Conservation (phyloP, 257 asterid genomes). For the Dorcoceras hygrometricum region DNA sequence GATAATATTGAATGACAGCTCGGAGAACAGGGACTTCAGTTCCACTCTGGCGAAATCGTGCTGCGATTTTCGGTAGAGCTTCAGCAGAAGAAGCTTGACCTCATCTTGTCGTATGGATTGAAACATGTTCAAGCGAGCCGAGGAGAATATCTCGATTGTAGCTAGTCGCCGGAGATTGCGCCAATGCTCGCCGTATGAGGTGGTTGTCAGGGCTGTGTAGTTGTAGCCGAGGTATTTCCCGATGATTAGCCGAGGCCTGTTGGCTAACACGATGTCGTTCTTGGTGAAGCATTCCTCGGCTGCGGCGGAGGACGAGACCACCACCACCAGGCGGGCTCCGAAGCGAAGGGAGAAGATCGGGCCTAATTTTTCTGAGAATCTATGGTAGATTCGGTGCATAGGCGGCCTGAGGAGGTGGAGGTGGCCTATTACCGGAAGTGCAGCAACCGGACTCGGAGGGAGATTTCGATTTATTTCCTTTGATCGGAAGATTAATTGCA, state of each 20-base stretch:
- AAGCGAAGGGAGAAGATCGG: conserved; percentile 16
- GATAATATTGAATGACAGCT: conserved; percentile 8
- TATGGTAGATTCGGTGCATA: conserved; percentile 9
- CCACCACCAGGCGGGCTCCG: conserved; percentile 20
- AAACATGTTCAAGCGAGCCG: conserved; percentile 6
- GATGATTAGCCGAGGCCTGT: conserved; percentile 6
- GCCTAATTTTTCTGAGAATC: conserved; percentile 11
- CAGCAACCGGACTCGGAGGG: too few species aligned
- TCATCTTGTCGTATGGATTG: conserved; percentile 10
- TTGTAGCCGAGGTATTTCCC: conserved; percentile 21
- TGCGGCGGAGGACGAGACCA: conserved; percentile 3
- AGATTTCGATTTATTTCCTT: too few species aligned
- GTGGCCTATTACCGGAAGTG: conserved; percentile 23
- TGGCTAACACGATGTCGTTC: conserved; percentile 17
- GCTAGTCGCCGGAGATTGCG: neutral
- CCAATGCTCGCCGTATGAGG: conserved; percentile 9
- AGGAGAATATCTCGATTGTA: conserved; percentile 9
- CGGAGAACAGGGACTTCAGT: conserved; percentile 6
- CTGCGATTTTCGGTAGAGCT: neutral
- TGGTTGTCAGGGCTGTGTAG: neutral
- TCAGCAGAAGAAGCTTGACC: neutral
- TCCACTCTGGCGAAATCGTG: neutral
- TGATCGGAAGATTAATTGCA: too few species aligned
- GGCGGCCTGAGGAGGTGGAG: conserved; percentile 18
- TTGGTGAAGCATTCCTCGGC: neutral